A percentile compares a stretch with the other conserved stretches of the same genome.
Conservation (phyloP, 306 rosid genomes). For the Gastrolobium bilobum region DNA sequence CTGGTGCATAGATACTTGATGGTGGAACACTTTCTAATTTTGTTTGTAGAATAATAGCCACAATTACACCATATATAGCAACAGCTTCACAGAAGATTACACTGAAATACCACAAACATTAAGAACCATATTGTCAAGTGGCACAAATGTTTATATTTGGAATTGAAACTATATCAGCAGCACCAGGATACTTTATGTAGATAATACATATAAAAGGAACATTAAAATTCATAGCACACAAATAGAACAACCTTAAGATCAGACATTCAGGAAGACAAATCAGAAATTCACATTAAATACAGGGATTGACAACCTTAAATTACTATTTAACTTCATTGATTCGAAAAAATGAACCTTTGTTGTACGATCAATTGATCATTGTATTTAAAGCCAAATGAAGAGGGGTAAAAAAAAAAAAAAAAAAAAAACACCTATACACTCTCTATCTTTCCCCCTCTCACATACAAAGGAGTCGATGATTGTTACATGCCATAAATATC, state of each 20-base stretch:
- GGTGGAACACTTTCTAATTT: constrained; percentile 87
- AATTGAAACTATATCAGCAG: neutral
- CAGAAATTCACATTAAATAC: neutral
- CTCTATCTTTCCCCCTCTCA: neutral
- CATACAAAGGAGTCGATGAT: neutral
- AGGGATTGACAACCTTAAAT: constrained; percentile 5
- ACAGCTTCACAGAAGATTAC: constrained; percentile 99
- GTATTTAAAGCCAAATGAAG: neutral
- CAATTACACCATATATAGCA: constrained; percentile 98
- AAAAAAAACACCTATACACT: neutral
- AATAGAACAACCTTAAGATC: constrained; percentile 5
- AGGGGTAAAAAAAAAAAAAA: no score
- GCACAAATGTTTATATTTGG: constrained; percentile 22
- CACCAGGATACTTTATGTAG: constrained; percentile 3
- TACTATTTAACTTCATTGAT: constrained; percentile 3
- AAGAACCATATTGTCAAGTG: constrained; percentile 40
- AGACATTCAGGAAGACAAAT: neutral
- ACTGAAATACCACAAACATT: constrained; percentile 62
- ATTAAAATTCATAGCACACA: constrained; percentile 16
- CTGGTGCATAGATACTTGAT: constrained; percentile 67
- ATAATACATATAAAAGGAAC: neutral
- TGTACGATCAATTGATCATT: neutral
- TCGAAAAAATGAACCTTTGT: constrained; percentile 5
- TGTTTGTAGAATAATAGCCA: constrained; percentile 98
- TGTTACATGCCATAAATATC: neutral